A percentile compares a stretch with the other conserved stretches of the same genome.
These are phyloP conservation scores for Boletus fagicola DNA, from an alignment of 768 basidiomycete genomes.

Conservation along the genomic window DNA sequence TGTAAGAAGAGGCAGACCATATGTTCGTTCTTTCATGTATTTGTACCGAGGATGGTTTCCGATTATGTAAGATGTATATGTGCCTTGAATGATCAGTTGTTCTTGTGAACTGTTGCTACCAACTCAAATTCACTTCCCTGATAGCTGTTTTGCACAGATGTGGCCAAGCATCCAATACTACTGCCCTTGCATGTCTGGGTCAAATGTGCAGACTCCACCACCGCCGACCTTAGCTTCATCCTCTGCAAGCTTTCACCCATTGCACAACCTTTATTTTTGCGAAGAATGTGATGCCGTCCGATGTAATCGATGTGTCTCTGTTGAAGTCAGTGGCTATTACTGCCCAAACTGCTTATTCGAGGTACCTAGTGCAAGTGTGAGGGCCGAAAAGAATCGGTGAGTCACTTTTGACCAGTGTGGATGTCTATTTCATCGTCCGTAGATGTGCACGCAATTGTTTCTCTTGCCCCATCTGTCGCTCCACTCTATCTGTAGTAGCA, in stretches of 20 bases:
- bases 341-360: slow-evolving; percentile 99
- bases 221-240: slow-evolving; percentile 78
- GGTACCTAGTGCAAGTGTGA: slow-evolving; percentile 96
- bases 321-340: slow-evolving; percentile 96
- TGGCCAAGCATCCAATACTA: slow-evolving; percentile 58
- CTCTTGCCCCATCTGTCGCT: slow-evolving; percentile 89
- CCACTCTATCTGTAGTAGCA: slow-evolving; percentile 87
- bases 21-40: slow-evolving; percentile 5
- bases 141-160: slow-evolving; percentile 26
- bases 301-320: slow-evolving; percentile 87
- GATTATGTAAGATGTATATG: slow-evolving; percentile 19
- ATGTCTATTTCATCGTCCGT: slow-evolving; percentile 3
- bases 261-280: slow-evolving; percentile 91
- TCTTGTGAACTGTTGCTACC: background rate
- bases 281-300: slow-evolving; percentile 97
- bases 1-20: slow-evolving; percentile 9
- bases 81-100: background rate
- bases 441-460: slow-evolving; percentile 99
- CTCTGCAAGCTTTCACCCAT: slow-evolving; percentile 75
- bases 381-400: slow-evolving; percentile 95
- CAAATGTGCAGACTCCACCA: slow-evolving; percentile 50
- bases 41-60: background rate
- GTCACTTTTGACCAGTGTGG: slow-evolving; percentile 9
- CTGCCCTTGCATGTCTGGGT: slow-evolving; percentile 64
- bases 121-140: background rate